Evolutionary conservation across 2,329 filamentous ascomycete species (phyloP).

Genomic region (Talaromyces islandicus): DNA sequence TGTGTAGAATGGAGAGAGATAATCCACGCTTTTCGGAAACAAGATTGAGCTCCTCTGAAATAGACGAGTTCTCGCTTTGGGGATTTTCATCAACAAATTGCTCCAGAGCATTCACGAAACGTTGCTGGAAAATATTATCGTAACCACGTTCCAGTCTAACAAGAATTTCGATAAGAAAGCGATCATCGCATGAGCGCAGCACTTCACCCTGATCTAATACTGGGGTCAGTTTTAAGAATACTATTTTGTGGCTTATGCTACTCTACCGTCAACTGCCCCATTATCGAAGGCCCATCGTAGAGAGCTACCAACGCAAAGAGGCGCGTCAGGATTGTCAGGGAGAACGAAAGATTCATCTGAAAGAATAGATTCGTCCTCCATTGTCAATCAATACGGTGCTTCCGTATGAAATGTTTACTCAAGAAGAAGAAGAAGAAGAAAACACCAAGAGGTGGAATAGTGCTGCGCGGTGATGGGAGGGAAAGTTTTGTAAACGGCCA

Average conservation of each 20-base stretch:
- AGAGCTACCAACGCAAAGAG: conserved; percentile 6
- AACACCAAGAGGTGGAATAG: background rate
- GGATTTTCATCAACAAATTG: background rate
- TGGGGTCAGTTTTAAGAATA: background rate
- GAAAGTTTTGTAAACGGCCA: background rate
- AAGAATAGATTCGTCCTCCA: background rate
- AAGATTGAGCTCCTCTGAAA: background rate
- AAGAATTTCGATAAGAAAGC: conserved; percentile 7
- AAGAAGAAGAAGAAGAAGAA: background rate
- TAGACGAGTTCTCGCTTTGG: background rate
- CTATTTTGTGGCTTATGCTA: background rate
- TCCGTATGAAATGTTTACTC: background rate
- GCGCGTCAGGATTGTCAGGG: conserved; percentile 7
- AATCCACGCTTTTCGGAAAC: background rate
- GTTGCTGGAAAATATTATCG: background rate
- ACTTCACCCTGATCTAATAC: conserved; percentile 4
- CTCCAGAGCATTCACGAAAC: background rate
- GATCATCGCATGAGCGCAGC: conserved; percentile 1
- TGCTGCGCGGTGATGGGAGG: background rate
- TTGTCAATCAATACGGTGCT: background rate
- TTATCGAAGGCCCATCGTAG: conserved; percentile 2
- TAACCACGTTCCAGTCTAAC: conserved; percentile 1
- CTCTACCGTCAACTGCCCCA: conserved; percentile 6
- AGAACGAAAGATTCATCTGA: background rate
- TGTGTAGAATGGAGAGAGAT: background rate